Base-by-base conservation (phyloP, 176 grass and related monocot genomes). In the Thinopyrum elongatum region DNA sequence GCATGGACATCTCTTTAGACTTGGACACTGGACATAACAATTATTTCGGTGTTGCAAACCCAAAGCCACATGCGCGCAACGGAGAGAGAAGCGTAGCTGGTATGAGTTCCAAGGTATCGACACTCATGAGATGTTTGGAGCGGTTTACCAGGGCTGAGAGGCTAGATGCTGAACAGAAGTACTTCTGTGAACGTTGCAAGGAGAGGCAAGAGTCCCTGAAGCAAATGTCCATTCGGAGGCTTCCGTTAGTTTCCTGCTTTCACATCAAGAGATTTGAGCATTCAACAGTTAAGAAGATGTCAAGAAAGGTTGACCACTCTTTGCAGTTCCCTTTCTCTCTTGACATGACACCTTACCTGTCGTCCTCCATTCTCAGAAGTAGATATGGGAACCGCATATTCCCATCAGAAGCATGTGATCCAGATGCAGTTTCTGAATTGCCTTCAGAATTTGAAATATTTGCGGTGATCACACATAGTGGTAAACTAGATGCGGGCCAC, bases 221-320 rank as follows among this genome's bases (percentile, higher is more conserved):
- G 76, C 97, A 99, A 80, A 99, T 99, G 97, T 99, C 97, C 21
- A 94, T 99, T 88, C 90, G 93, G 79, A 99, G 92, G 78, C 94
- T 99, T 74, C 97, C 97, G 71, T 79, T 99, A 67, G 93, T 99
- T 86, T 89, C 89, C 21, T 93, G 90, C 93, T 96, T 99, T 84
- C 97, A 96, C 69, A 93, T 99, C 42, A 99, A 99, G 80, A 90
- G 94, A 71, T 99, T 99, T 88, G 97, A 95, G 82, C 94, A 99
- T 86, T 98, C 87, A 1, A 80, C 87, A 42, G 84, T 91, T 39
- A 96, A 89, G 87, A 99, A 92, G 77, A 92, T 90, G 80, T 96
- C 91, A 26, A 90, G 90, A 41, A 99, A 99, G 77, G 92, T 99
- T 44, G 94, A 99, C 84, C 90, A 89, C 17, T 99, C 79, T 87